Evolutionary conservation across 2,329 filamentous ascomycete species (phyloP).

Genomic region (Monilinia fructigena): DNA sequence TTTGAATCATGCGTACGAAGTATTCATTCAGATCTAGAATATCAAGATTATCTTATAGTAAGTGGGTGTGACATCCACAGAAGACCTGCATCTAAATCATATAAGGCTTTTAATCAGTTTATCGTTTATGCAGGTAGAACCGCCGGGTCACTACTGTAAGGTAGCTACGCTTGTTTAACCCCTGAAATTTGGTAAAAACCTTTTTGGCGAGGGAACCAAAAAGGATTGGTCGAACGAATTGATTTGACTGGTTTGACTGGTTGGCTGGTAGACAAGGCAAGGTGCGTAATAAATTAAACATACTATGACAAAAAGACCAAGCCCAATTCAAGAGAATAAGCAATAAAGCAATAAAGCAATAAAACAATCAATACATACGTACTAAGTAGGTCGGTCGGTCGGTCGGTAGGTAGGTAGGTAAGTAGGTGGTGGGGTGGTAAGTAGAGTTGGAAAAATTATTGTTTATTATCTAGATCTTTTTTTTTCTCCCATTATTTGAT

Average conservation of each 20-base stretch:
- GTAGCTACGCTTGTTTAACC: not conserved
- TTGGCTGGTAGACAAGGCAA: slow-evolving; percentile 17
- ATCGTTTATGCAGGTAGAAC: slow-evolving; percentile 3
- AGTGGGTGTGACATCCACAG: no score
- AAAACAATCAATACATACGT: no score
- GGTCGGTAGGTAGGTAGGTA: no score
- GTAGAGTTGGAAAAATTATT: no score
- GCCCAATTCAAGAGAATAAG: not conserved
- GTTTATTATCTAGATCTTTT: no score
- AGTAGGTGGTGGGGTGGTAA: no score
- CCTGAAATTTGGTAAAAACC: not conserved
- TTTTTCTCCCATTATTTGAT: no score
- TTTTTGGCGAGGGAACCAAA: slow-evolving; percentile 12
- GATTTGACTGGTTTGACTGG: not conserved
- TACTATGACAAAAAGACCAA: slow-evolving; percentile 2
- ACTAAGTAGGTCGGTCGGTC: no score
- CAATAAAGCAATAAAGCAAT: not conserved
- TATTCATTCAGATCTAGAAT: no score
- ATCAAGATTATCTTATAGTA: not conserved
- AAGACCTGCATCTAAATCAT: not conserved
- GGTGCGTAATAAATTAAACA: not conserved
- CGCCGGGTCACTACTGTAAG: not conserved
- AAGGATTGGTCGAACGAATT: slow-evolving; percentile 4
- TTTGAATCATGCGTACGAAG: no score
- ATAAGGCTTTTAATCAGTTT: not conserved